Conservation (phyloP, 108 stramenopile genomes). For the Heterococcus sp. region DNA sequence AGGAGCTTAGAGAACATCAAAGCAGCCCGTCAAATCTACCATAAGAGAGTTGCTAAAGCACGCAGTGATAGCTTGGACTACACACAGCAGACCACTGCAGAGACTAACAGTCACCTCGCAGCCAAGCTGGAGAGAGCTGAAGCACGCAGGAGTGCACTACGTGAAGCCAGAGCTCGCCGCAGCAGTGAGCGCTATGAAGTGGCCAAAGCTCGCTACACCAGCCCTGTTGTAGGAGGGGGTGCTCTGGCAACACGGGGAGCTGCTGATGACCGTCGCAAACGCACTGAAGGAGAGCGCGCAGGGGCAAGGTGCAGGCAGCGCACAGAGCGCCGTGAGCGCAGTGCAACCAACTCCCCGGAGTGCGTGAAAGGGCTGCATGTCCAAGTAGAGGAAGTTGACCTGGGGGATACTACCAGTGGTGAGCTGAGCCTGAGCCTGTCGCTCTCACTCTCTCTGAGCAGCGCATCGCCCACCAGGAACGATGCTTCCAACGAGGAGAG, state of each 20-base stretch:
- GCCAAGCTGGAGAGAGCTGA: conserved; percentile 35
- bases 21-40: conserved; percentile 26
- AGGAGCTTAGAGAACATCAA: conserved; percentile 35
- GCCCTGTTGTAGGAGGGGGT: background rate
- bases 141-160: conserved; percentile 17
- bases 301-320: background rate
- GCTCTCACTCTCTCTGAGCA: no score
- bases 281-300: background rate
- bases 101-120: conserved; percentile 17
- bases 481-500: no score
- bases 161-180: conserved; percentile 16
- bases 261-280: background rate
- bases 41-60: conserved; percentile 25
- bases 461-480: no score
- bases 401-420: no score
- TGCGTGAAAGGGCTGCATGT: conserved; percentile 9
- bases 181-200: conserved; percentile 42
- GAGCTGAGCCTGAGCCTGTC: no score
- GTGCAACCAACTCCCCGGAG: background rate
- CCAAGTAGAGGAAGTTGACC: conserved; percentile 4
- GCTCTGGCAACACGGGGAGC: background rate
- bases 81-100: conserved; percentile 16
- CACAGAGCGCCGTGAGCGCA: background rate
- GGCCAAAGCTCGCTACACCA: conserved; percentile 22
- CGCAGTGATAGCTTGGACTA: conserved; percentile 32